phyloP scores from a whole-genome alignment of 345 rosid genomes.

The Heritiera fomes region DNA sequence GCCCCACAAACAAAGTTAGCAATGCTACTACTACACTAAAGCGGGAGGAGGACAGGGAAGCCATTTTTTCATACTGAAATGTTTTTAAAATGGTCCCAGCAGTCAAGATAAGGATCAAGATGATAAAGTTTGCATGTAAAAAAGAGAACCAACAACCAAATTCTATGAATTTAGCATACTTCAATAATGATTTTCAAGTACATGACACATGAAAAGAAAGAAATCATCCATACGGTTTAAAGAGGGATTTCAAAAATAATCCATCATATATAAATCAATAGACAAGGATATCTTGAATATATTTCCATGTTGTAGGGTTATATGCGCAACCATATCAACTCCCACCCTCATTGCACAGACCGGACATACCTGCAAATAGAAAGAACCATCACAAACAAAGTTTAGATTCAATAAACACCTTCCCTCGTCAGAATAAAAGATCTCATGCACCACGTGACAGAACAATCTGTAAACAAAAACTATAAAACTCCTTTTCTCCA shows the following conservation, averaged over 20 bases:
- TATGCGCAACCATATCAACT: slow-evolving; percentile 95
- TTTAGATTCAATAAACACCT: slow-evolving; percentile 7
- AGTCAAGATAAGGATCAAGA: neutral
- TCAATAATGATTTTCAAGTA: neutral
- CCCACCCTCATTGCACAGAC: slow-evolving; percentile 89
- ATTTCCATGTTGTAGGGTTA: slow-evolving; percentile 86
- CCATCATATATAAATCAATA: slow-evolving; percentile 5
- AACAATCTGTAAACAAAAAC: neutral
- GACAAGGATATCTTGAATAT: slow-evolving; percentile 90
- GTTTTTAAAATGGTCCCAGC: neutral
- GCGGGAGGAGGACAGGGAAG: neutral
- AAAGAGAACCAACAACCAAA: neutral
- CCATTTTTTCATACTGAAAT: neutral
- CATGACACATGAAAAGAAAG: neutral
- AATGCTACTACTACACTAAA: slow-evolving; percentile 3
- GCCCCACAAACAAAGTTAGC: slow-evolving; percentile 3
- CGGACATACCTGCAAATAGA: slow-evolving; percentile 79
- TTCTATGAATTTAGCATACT: slow-evolving; percentile 14
- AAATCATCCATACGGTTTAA: neutral
- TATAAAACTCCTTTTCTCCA: neutral
- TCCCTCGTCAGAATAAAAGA: neutral
- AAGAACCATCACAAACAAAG: slow-evolving; percentile 10
- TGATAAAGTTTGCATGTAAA: neutral
- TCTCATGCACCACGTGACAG: too few species aligned
- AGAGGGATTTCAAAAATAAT: neutral